Base-by-base conservation (phyloP, 768 basidiomycete genomes). In the Lentinula guzmanii region DNA sequence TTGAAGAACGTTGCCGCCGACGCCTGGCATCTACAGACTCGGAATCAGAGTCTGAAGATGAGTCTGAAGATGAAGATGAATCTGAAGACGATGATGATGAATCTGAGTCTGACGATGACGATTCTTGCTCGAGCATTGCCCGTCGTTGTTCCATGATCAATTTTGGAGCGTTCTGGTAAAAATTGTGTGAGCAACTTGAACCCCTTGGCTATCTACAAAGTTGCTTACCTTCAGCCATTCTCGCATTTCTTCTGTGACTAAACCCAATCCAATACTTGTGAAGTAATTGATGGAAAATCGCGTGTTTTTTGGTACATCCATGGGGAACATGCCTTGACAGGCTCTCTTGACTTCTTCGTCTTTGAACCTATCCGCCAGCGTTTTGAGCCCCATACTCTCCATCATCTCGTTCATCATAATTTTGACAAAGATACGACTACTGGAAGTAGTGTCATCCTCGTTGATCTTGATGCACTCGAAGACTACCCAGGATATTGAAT, bases 241-340 rank as follows among this genome's bases (percentile, higher is more conserved):
- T 71, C 97, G 82, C 97, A 98, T 98, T 34, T 90, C 90, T 73
- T 98, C 95, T 1, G 97, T 99, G 63, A 98, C 71, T 24, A 82
- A 81, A 60, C 97, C 97, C 62, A 98, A 70, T 0, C 93, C 93
- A 66, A 99, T 87, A 67, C 91, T 93, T 5, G 97, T 99, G 71
- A 98, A 97, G 77, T 98, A 98, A 72, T 97, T 97, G 86, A 96
- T 96, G 3, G 93, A 85, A 71, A 95, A 94, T 58, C 97, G 83
- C 0, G 97, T 98, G 70, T 98, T 91, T 75, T 96, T 97, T 0
- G 97, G 97, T 62, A 95, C 86, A 73, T 98, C 95, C 75, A 88
- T 83, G 0, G 97, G 97, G 86, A 98, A 98, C 89, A 99, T 91
- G 45, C 85, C 85, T 50, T 77, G 79, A 71, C 90, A 92, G 2